Conservation (phyloP, 78 protist genomes). For the Dictyostelium capitatum region DNA sequence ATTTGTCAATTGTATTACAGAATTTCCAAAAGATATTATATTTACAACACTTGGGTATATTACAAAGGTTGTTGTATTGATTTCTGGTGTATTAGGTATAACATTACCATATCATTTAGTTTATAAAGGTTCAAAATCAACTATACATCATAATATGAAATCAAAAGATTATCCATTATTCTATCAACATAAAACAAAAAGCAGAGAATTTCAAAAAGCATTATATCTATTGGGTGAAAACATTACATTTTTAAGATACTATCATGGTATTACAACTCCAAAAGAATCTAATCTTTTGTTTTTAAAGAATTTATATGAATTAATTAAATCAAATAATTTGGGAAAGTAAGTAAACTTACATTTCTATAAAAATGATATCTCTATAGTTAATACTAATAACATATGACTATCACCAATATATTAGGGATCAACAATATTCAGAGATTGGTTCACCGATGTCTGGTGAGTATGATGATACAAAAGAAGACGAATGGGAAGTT, state of each 20-base stretch:
- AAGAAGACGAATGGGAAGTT: constrained; percentile 66
- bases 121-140: constrained; percentile 44
- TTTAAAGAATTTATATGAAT: constrained; percentile 29
- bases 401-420: neutral
- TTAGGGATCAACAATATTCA: neutral
- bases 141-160: constrained; percentile 23
- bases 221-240: constrained; percentile 54
- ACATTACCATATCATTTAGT: constrained; percentile 16
- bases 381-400: neutral
- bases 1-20: neutral
- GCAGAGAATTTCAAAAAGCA: constrained; percentile 53
- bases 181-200: constrained; percentile 19
- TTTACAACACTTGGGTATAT: constrained; percentile 40
- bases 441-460: constrained; percentile 3
- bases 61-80: constrained; percentile 8
- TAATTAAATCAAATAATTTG: constrained; percentile 34
- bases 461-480: constrained; percentile 35
- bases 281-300: constrained; percentile 29
- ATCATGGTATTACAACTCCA: constrained; percentile 48
- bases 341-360: constrained; percentile 18
- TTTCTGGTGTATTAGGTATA: constrained; percentile 19
- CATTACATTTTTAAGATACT: constrained; percentile 24
- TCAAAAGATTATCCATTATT: constrained; percentile 14
- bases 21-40: constrained; percentile 55
- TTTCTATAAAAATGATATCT: neutral